Conservation (phyloP, 1,284 basidiomycete genomes). For the Nidula niveotomentosa region DNA sequence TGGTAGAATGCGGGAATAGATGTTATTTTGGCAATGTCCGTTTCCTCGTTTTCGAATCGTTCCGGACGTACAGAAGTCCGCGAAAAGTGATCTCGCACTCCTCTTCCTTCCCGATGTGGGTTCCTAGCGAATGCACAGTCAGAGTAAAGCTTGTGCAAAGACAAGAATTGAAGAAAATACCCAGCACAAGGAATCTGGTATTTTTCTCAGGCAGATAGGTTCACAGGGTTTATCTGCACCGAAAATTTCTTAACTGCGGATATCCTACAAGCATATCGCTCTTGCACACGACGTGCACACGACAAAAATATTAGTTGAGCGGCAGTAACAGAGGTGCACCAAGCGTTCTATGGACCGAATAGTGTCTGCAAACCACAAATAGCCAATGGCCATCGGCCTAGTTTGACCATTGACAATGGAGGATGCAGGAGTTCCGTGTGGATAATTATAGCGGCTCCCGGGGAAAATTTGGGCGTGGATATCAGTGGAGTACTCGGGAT, state of each 20-base stretch:
- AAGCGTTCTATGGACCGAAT: neutral
- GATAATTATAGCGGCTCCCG: neutral
- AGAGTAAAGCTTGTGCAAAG: too few species aligned
- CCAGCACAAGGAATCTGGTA: too few species aligned
- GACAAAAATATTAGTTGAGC: neutral
- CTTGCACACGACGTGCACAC: neutral
- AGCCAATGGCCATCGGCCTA: neutral
- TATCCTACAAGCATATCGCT: neutral
- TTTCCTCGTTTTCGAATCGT: neutral
- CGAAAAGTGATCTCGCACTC: too few species aligned
- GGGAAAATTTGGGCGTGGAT: neutral
- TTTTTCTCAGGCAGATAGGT: too few species aligned
- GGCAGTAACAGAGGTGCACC: neutral
- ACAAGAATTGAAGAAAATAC: too few species aligned
- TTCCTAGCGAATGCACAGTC: too few species aligned
- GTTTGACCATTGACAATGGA: neutral
- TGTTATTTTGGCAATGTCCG: neutral
- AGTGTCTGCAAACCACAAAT: neutral
- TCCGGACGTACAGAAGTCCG: neutral
- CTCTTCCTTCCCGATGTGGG: too few species aligned
- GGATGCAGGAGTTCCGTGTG: neutral
- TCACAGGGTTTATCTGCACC: too few species aligned
- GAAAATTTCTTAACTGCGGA: too few species aligned
- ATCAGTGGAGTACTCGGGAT: neutral
- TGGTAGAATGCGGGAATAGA: constrained; percentile 1